These are phyloP conservation scores for Penicillium diatomitis DNA, from an alignment of 495 filamentous ascomycete species.

Conservation along the genomic window DNA sequence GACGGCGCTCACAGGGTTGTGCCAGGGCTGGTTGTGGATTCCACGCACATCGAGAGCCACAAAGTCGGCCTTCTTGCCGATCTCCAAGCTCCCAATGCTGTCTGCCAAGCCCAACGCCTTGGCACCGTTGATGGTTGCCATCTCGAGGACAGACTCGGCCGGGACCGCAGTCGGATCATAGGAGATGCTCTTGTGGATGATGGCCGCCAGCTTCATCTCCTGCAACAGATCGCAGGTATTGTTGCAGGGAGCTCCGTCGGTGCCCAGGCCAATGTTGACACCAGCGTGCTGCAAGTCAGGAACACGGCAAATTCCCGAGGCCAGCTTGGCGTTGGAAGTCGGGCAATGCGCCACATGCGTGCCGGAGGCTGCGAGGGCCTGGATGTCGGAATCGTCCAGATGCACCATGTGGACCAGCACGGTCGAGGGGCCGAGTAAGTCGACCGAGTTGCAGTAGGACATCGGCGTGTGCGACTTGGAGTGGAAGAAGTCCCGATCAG, in stretches of 20 bases:
- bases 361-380: slow-evolving; percentile 25
- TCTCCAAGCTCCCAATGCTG: slow-evolving; percentile 40
- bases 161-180: slow-evolving; percentile 38
- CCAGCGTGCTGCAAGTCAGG: slow-evolving; percentile 26
- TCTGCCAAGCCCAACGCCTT: slow-evolving; percentile 40
- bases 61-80: slow-evolving; percentile 48
- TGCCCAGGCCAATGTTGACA: slow-evolving; percentile 37
- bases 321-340: slow-evolving; percentile 42
- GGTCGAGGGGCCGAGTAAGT: slow-evolving; percentile 27
- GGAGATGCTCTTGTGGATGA: slow-evolving; percentile 40
- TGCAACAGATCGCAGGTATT: slow-evolving; percentile 43
- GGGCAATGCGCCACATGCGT: slow-evolving; percentile 42
- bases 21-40: slow-evolving; percentile 25
- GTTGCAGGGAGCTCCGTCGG: slow-evolving; percentile 44
- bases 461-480: slow-evolving; percentile 34
- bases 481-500: slow-evolving; percentile 33
- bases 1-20: slow-evolving; percentile 35
- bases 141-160: slow-evolving; percentile 41
- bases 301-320: slow-evolving; percentile 39
- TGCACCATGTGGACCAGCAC: slow-evolving; percentile 41
- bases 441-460: slow-evolving; percentile 33
- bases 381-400: slow-evolving; percentile 36
- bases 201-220: slow-evolving; percentile 43
- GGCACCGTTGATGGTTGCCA: slow-evolving; percentile 44
- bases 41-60: slow-evolving; percentile 37